These are phyloP conservation scores for Imleria badia DNA, from an alignment of 768 basidiomycete genomes.

Conservation along the genomic window DNA sequence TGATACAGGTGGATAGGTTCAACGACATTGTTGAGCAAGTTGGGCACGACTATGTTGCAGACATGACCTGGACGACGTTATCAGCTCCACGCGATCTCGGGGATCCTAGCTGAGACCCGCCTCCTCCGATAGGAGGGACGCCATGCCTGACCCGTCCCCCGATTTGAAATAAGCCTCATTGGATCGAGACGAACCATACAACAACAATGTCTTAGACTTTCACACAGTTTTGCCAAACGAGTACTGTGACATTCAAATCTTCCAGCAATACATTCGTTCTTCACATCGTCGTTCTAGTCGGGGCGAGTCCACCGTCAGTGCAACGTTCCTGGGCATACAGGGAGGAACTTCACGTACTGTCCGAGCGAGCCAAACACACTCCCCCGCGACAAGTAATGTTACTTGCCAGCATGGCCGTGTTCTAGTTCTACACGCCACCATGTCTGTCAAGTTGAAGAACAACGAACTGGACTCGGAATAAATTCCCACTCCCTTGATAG, in stretches of 20 bases:
- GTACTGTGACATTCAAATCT: not conserved
- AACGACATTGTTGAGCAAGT: slow-evolving; percentile 49
- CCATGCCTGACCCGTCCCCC: slow-evolving; percentile 57
- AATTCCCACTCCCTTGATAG: slow-evolving; percentile 54
- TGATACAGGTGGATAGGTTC: slow-evolving; percentile 29
- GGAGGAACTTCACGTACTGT: not conserved
- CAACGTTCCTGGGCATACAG: slow-evolving; percentile 10
- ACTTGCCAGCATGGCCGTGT: slow-evolving; percentile 39
- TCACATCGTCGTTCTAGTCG: not conserved
- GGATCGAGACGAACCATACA: not conserved
- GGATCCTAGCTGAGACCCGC: slow-evolving; percentile 23
- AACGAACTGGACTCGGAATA: not conserved
- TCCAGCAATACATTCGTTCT: not conserved
- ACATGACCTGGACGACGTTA: slow-evolving; percentile 37
- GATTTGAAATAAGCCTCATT: slow-evolving; percentile 42
- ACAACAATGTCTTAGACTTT: not conserved
- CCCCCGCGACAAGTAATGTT: slow-evolving; percentile 55
- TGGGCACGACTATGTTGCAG: slow-evolving; percentile 7
- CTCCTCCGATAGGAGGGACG: slow-evolving; percentile 33
- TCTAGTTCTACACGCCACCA: slow-evolving; percentile 39
- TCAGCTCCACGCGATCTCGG: not conserved
- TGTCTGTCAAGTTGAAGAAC: not conserved
- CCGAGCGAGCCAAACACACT: slow-evolving; percentile 52
- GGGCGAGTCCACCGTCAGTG: not conserved
- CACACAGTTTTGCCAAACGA: not conserved